Percentiles rank a stretch among this genome's conserved stretches.
Evolutionary conservation across 2,329 filamentous ascomycete species (phyloP).

Genomic region (Claviceps capensis): DNA sequence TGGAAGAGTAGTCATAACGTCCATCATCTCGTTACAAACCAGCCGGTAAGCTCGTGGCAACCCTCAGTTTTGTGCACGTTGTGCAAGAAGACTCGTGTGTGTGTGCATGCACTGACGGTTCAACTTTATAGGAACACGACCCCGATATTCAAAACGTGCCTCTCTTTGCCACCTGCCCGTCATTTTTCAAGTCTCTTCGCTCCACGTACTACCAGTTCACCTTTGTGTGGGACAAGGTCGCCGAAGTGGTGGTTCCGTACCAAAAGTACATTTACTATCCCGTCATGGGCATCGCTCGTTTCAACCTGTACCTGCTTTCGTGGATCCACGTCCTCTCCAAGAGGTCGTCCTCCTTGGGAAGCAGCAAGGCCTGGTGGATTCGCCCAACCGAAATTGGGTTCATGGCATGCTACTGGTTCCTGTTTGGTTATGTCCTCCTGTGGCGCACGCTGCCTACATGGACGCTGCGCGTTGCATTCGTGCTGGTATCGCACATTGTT

Average conservation of each 20-base stretch:
- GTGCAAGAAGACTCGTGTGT: not conserved
- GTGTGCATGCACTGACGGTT: constrained; percentile 1
- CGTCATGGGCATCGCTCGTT: constrained; percentile 52
- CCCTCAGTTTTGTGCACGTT: not conserved
- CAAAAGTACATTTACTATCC: constrained; percentile 59
- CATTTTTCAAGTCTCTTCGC: constrained; percentile 48
- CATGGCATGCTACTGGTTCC: constrained; percentile 51
- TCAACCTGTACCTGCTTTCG: constrained; percentile 57
- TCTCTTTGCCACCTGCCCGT: constrained; percentile 52
- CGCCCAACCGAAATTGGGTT: constrained; percentile 51
- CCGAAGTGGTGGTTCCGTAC: constrained; percentile 43
- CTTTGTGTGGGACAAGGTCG: constrained; percentile 48
- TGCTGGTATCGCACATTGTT: constrained; percentile 49
- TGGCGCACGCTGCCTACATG: constrained; percentile 45
- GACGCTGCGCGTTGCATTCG: constrained; percentile 43
- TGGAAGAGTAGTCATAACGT: constrained; percentile 59
- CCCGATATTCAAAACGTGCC: constrained; percentile 54
- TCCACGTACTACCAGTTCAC: constrained; percentile 54
- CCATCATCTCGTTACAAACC: constrained; percentile 53
- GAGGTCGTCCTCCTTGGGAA: constrained; percentile 40
- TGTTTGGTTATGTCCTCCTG: constrained; percentile 53
- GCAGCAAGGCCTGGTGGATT: constrained; percentile 49
- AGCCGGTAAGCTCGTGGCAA: constrained; percentile 24
- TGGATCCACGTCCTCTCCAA: constrained; percentile 49
- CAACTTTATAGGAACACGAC: constrained; percentile 32